A percentile compares a stretch with the other conserved stretches of the same genome.
Evolutionary conservation across 108 stramenopile species (phyloP).

Genomic region (Skeletonema costatum): DNA sequence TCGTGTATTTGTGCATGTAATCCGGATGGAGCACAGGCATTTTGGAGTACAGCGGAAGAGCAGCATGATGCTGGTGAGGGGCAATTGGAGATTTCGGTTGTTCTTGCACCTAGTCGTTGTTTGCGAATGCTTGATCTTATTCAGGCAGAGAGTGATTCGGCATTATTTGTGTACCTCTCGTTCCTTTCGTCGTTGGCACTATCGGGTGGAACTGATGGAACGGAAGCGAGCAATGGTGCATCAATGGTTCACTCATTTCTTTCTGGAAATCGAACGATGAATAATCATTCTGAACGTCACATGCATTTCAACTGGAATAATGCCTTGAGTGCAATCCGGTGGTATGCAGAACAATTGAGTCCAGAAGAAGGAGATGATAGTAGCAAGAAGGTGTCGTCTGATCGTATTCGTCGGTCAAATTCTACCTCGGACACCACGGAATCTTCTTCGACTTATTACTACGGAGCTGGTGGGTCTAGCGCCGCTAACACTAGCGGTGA

Average conservation of each 20-base stretch:
- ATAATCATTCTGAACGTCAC: constrained; percentile 32
- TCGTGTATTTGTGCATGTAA: constrained; percentile 59
- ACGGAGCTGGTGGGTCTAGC: constrained; percentile 42
- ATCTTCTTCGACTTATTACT: constrained; percentile 72
- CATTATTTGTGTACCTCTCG: constrained; percentile 60
- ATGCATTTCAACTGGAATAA: constrained; percentile 48
- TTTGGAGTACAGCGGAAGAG: constrained; percentile 58
- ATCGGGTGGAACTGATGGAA: constrained; percentile 25
- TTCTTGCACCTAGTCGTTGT: constrained; percentile 53
- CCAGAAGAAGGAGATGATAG: constrained; percentile 24
- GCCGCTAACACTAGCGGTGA: constrained; percentile 2
- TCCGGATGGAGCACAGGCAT: constrained; percentile 55
- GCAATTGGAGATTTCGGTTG: background rate
- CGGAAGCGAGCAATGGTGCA: constrained; percentile 52
- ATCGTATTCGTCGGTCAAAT: constrained; percentile 21
- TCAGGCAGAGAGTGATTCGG: constrained; percentile 57
- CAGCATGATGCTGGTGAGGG: constrained; percentile 14
- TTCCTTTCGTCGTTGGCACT: constrained; percentile 73
- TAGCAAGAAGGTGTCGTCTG: constrained; percentile 21
- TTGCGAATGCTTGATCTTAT: constrained; percentile 53
- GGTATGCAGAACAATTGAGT: constrained; percentile 73
- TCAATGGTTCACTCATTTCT: constrained; percentile 54
- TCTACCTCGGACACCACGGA: constrained; percentile 28
- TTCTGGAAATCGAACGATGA: constrained; percentile 32
- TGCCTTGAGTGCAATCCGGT: constrained; percentile 54